Base-by-base conservation (phyloP, 768 basidiomycete species). In the Lactifluus volemus region DNA sequence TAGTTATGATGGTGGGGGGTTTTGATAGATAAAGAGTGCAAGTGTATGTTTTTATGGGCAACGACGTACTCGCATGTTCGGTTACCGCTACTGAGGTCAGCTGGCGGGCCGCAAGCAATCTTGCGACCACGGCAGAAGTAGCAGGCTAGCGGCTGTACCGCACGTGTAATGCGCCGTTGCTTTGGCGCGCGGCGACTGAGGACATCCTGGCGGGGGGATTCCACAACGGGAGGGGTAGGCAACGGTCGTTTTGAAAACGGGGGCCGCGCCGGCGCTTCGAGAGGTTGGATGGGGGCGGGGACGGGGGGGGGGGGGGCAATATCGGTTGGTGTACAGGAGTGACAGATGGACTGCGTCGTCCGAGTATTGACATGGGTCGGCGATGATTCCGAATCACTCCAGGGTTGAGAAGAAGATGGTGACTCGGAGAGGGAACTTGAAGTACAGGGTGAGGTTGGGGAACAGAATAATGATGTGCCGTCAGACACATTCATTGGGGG, bases 51-150 rank as follows among this genome's bases (percentile, higher is more conserved):
- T 38, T 11, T 45, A n/a, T 55, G 44, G 44, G 21, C 19, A 29
- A 30, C 19, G 45, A 58, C 61, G 39, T 53, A 63, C 61, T 63
- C 61, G 61, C 61, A 63, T 5, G 61, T 53, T 44, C 52, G 56
- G 49, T 58, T 57, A 12, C 61, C 61, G 12, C 41, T 38, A 17
- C 29, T 21, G 39, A 34, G 32, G 14, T 41, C 39, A 2, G 60
- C 53, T 4, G 59, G 52, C 6, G 62, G 62, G 2, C 59, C 63
- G 29, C 63, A 63, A 1, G 58, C 59, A 5, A 63, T 63, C 36
- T 63, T 63, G 15, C 63, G 59, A n/a, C 63, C 52, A 11, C 63
- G 63, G 51, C 63, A 63, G 42, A 63, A 63, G 58, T 10, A 63
- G 30, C 63, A 63, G 1, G 63, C 63, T 30, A 63, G 53, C 34